A percentile compares a stretch with the other conserved stretches of the same genome.
Evolutionary conservation across 2,329 filamentous ascomycete species (phyloP).

Genomic region (Dothistroma pini): DNA sequence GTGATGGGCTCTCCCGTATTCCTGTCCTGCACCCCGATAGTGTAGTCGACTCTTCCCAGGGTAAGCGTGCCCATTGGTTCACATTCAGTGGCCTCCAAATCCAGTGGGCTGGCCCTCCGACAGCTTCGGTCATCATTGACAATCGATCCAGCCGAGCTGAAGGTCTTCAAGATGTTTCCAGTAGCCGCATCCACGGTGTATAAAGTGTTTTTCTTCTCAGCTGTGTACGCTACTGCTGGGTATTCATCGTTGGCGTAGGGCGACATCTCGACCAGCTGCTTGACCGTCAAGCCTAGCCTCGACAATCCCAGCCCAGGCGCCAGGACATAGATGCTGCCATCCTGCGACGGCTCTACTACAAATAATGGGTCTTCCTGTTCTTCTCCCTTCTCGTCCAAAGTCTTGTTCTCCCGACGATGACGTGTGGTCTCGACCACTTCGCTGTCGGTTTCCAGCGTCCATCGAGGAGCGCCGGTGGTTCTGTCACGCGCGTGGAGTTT

Average conservation of each 20-base stretch:
- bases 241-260: slow-evolving; percentile 68
- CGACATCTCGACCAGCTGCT: slow-evolving; percentile 73
- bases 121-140: slow-evolving; percentile 72
- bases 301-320: slow-evolving; percentile 64
- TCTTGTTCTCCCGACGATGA: slow-evolving; percentile 63
- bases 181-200: slow-evolving; percentile 85
- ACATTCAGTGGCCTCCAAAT: slow-evolving; percentile 63
- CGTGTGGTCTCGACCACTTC: slow-evolving; percentile 91
- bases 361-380: slow-evolving; percentile 83
- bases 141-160: slow-evolving; percentile 66
- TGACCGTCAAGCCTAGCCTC: slow-evolving; percentile 70
- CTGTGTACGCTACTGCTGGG: slow-evolving; percentile 80
- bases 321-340: slow-evolving; percentile 85
- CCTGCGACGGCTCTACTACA: slow-evolving; percentile 88
- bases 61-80: slow-evolving; percentile 76
- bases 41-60: slow-evolving; percentile 85
- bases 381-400: slow-evolving; percentile 57
- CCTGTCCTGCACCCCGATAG: slow-evolving; percentile 73
- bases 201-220: slow-evolving; percentile 84
- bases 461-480: slow-evolving; percentile 76
- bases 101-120: slow-evolving; percentile 60
- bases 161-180: slow-evolving; percentile 77
- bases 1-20: slow-evolving; percentile 73
- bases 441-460: slow-evolving; percentile 78
- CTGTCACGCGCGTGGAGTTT: slow-evolving; percentile 88